Base-by-base conservation (phyloP, 345 rosid species). In the Ailanthus altissimus region DNA sequence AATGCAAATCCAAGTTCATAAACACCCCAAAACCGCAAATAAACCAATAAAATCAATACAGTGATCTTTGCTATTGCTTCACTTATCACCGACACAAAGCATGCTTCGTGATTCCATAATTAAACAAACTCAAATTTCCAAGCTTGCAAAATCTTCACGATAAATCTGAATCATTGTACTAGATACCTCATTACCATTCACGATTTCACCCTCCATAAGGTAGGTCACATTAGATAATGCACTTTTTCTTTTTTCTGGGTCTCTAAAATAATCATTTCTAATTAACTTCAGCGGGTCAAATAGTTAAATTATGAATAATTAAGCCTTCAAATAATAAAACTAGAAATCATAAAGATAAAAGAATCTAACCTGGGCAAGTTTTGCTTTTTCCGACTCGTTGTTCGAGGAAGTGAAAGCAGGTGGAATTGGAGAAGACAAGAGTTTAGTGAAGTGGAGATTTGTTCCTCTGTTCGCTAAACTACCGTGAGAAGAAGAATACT, bases 351-450 rank as follows among this genome's bases (percentile, higher is more conserved):
- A 36, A 53, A 58, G 7, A 67, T 3, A 45, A 26, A 26, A 50
- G 1, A 26, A 12, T 0, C 13, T 40, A 47, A 90, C 97, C 97
- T 89, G 94, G 63, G 94, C 94, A 73, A 92, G 93, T 25, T 88
- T 90, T 50, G 91, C 91, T 69, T 72, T 90, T 43, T 90, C 97
- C 9, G 82, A 57, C 21, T 92, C 97, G 75, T 79, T 84, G 59
- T 70, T 79, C 58, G 74, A 65, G 28, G 91, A 75, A 51, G 82
- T 70, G 58, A 80, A 88, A 79, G 82, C 3, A 32, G 92, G 70
- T 40, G 93, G 76, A 20, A 78, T 70, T 2, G 87, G 79, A 77
- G 86, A 84, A 6, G 91, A 86, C 51, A 84, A 82, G 26, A 63
- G 73, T 69, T 13, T 57, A 32, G 80, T 46, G 58, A 50, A 66